Base-by-base conservation (phyloP, 768 basidiomycete genomes). In the Mycena metata region DNA sequence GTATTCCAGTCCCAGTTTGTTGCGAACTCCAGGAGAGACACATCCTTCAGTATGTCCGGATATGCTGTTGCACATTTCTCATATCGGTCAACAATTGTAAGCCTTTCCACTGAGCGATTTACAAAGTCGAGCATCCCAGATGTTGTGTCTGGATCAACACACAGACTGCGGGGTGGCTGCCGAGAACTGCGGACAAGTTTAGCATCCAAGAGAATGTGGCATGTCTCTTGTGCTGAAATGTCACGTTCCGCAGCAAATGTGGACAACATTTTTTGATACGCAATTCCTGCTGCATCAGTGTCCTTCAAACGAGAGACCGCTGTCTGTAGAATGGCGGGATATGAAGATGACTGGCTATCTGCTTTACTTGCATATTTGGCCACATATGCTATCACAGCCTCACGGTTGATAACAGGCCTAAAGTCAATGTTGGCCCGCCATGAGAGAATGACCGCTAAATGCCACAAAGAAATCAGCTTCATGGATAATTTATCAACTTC, bases 351-450 rank as follows among this genome's bases (percentile, higher is more conserved):
- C 9, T 57, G 13, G 36, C 51, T 69, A 15, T 72, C 67, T 35
- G 68, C 66, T 45, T 69, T 69, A 54, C 69, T 69, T 21, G 69
- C 72, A 69, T 71, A 74, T 65, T 66, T 72, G 7, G 73, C 68
- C 13, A 73, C 67, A 65, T 74, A 75, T 49, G 56, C 58, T 39
- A 66, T 72, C 1, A 70, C 74, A 35, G 74, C 70, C n/a, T 74
- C 65, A 17, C 60, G 47, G 56, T 66, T 75, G 41, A 77, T 62
- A 17, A 76, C 64, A 19, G 74, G 74, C 57, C 69, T 19, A 23
- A 76, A 71, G 50, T 76, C 74, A 54, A 77, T 77, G 50, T 77
- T 77, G 1, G 73, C 75, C 5, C 72, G 65, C 75, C 74, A n/a
- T n/a, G n/a, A n/a, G n/a, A n/a, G n/a, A n/a, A n/a, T n/a, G n/a